Evolutionary conservation across 139 green algal species (phyloP), one percentile per base, ranked within the genome.

Genomic region (Picochlorum sp.): DNA sequence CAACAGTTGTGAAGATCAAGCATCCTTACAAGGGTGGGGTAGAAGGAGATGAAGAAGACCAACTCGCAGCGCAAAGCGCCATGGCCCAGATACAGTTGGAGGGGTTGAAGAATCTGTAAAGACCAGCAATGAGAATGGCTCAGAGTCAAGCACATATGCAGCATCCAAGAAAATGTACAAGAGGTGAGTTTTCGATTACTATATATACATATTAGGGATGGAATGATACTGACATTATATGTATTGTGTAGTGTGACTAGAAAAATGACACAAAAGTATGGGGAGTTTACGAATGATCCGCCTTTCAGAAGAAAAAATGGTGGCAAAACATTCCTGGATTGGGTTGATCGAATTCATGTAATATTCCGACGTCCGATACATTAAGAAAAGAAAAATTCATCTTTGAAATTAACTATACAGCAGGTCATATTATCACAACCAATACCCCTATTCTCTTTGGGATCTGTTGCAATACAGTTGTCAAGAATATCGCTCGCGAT

Each of bases 341-440:
- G n/a, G 23, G 23, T 15, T 65, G 23, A 65, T 34, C 23, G n/a
- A 21, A 34, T 59, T 30, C 15, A 59, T n/a, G 26, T 38, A 65
- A 30, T 16, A 20, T 15, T 28, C 20, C 57, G 18, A 65, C 15
- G 5, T 52, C 16, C n/a, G 0, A 37, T 41, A 30, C 0, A 59
- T 23, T 59, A 20, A n/a, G 23, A 32, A 16, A 54, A 21, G 10
- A 34, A 59, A 37, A 30, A 38, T 30, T 51, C 21, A 23, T 55
- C n/a, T 26, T 56, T 59, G 21, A 88, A 70, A 37, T 71, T 15
- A 16, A 89, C 68, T 9, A 92, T 75, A 23, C 74, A 68, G 6
- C 68, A 73, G 3, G 76, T 91, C 82, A 94, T 92, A 69, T 98
- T 98, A 81, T 98, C 92, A 66, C 92, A 97, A 30, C 91, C 91